Percentiles rank a stretch among this genome's conserved stretches.
Evolutionary conservation across 176 grass and related monocot species (phyloP).

Genomic region (Paspalum vaginatum): DNA sequence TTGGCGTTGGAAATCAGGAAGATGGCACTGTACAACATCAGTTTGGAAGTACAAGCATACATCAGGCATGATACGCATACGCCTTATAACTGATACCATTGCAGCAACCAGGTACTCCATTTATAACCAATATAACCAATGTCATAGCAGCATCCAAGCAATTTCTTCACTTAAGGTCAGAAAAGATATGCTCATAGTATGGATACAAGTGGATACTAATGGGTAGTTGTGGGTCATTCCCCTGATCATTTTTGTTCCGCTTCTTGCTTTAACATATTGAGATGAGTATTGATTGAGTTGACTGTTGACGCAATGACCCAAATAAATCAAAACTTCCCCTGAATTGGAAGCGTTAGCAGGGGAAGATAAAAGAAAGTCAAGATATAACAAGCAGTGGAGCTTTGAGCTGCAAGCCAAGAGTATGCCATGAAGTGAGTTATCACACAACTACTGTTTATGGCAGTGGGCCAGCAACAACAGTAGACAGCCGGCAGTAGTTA

Average conservation of each 20-base stretch:
- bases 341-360: neutral
- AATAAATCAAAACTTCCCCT: neutral
- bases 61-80: neutral
- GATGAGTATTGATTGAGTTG: neutral
- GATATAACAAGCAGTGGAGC: neutral
- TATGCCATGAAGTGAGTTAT: neutral
- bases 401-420: neutral
- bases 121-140: too few relatives aligned
- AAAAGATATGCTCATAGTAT: neutral
- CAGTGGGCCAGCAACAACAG: too few relatives aligned
- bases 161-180: constrained; percentile 18
- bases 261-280: neutral
- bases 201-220: neutral
- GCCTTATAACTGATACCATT: neutral
- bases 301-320: neutral
- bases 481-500: too few relatives aligned
- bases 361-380: neutral
- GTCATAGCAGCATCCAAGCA: too few relatives aligned
- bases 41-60: neutral
- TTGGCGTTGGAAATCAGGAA: neutral
- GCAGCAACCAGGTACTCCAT: too few relatives aligned
- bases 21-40: neutral
- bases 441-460: neutral
- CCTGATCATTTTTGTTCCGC: neutral
- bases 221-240: neutral